These are phyloP conservation scores for Starmerella sirachaensis DNA, from an alignment of 805 yeast species.

Conservation along the genomic window DNA sequence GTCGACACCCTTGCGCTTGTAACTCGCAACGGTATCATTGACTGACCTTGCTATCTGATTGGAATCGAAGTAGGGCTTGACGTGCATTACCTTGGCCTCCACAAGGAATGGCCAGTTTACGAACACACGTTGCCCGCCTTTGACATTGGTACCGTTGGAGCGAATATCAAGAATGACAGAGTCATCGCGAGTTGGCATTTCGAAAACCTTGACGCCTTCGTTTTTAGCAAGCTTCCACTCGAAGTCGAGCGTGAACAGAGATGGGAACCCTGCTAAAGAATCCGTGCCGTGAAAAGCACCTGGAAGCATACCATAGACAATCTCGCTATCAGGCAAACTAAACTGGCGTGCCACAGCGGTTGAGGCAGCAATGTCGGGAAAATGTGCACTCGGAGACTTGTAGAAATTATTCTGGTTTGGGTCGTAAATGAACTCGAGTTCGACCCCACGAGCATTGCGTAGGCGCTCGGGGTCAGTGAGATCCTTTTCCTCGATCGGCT, in stretches of 20 bases:
- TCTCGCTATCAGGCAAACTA: conserved; percentile 7
- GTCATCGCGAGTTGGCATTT: conserved; percentile 71
- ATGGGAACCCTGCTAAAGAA: conserved; percentile 81
- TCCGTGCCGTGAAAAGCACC: conserved; percentile 62
- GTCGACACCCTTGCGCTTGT: conserved; percentile 47
- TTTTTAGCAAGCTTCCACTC: conserved; percentile 36
- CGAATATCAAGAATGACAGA: conserved; percentile 59
- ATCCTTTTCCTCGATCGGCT: conserved; percentile 42
- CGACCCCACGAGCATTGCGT: conserved; percentile 66
- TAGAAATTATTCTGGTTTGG: conserved; percentile 61
- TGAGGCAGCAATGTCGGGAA: conserved; percentile 63
- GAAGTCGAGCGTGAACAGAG: conserved; percentile 60
- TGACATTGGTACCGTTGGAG: conserved; percentile 29
- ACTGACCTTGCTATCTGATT: too few relatives aligned
- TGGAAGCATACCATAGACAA: conserved; percentile 42
- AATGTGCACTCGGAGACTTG: conserved; percentile 64
- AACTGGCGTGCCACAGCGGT: conserved; percentile 27
- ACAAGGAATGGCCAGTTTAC: conserved; percentile 84
- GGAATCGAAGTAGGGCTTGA: too few relatives aligned
- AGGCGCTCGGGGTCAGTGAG: conserved; percentile 56
- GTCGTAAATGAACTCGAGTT: conserved; percentile 56
- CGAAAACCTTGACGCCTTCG: conserved; percentile 65
- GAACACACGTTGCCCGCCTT: conserved; percentile 48
- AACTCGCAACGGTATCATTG: conserved; percentile 31
- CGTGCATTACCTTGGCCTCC: conserved; percentile 59